These are phyloP conservation scores for Cercospora canescens DNA, from an alignment of 2,329 filamentous ascomycete species.

Conservation along the genomic window DNA sequence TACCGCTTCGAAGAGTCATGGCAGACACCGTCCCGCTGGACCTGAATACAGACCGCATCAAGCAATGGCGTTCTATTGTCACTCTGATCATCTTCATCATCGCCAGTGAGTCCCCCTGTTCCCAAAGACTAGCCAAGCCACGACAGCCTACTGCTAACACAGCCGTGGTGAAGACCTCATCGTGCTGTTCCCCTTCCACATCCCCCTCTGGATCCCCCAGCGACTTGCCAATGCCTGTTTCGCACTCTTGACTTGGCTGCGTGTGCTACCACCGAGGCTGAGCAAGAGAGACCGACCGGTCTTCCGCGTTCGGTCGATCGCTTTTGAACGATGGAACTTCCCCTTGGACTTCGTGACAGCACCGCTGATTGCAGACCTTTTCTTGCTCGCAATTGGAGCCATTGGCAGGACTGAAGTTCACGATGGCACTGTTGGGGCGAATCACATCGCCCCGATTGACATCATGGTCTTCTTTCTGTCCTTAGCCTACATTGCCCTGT, in stretches of 20 bases:
- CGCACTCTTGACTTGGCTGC: constrained; percentile 45
- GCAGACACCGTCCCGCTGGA: constrained; percentile 22
- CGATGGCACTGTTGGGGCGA: constrained; percentile 66
- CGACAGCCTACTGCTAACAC: background rate
- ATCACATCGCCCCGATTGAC: constrained; percentile 68
- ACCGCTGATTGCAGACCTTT: constrained; percentile 70
- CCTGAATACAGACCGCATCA: constrained; percentile 58
- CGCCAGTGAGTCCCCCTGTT: constrained; percentile 59
- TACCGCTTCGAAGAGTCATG: background rate
- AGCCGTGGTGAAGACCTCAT: constrained; percentile 55
- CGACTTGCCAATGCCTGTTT: constrained; percentile 48
- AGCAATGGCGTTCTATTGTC: constrained; percentile 68
- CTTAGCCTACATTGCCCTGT: constrained; percentile 71
- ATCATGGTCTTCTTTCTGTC: constrained; percentile 76
- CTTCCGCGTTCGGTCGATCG: background rate
- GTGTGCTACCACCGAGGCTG: constrained; percentile 52
- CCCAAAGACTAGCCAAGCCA: background rate
- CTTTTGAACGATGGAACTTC: constrained; percentile 48
- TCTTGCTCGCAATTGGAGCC: constrained; percentile 67
- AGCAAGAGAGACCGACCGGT: background rate
- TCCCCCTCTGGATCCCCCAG: constrained; percentile 63
- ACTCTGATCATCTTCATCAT: constrained; percentile 68
- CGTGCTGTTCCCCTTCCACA: constrained; percentile 68
- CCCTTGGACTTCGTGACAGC: constrained; percentile 72
- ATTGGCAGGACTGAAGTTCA: constrained; percentile 67